Conservation (phyloP, 2,329 filamentous ascomycete species). For the Colletotrichum theobromicola region DNA sequence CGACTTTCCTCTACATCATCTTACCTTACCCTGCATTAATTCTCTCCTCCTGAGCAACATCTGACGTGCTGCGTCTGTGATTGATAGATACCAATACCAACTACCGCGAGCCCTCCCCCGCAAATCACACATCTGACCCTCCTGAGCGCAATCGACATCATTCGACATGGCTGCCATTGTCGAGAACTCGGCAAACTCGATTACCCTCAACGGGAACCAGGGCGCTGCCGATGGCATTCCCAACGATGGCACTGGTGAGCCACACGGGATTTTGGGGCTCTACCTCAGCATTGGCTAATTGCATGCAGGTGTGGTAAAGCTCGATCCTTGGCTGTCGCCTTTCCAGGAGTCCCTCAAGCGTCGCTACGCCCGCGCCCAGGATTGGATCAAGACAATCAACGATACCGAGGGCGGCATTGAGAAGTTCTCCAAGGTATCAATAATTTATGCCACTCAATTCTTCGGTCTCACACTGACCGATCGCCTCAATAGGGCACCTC, state of each 20-base stretch:
- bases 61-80: slow-evolving; percentile 6
- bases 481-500: slow-evolving; percentile 73
- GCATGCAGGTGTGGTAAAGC: slow-evolving; percentile 75
- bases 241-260: slow-evolving; percentile 75
- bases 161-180: slow-evolving; percentile 11
- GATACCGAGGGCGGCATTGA: slow-evolving; percentile 87
- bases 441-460: background rate
- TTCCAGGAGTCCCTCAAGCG: slow-evolving; percentile 79
- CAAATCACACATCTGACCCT: background rate
- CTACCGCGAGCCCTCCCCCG: background rate
- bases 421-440: slow-evolving; percentile 80
- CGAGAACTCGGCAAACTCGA: slow-evolving; percentile 49
- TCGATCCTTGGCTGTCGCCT: slow-evolving; percentile 90
- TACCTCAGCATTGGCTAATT: slow-evolving; percentile 2
- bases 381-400: slow-evolving; percentile 87
- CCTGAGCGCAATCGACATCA: background rate
- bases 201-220: slow-evolving; percentile 38
- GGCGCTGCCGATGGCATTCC: slow-evolving; percentile 57
- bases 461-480: background rate
- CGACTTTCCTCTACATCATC: background rate
- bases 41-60: background rate
- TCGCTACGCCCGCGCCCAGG: slow-evolving; percentile 78
- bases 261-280: background rate
- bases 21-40: background rate
- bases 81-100: background rate